Conservation (phyloP, 1,284 basidiomycete genomes). For the Schizophyllum amplum region DNA sequence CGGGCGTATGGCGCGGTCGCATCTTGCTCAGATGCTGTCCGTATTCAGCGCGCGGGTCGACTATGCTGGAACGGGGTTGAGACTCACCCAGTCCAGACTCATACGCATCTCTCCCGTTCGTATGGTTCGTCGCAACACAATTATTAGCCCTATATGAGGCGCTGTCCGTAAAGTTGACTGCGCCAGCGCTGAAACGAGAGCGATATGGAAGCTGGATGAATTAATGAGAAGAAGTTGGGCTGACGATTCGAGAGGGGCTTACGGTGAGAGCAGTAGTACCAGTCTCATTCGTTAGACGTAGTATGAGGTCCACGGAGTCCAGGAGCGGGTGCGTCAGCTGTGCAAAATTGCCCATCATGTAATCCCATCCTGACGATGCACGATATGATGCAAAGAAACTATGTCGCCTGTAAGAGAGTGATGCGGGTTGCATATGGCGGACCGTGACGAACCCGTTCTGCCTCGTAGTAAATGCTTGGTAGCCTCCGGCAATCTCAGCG, state of each 20-base stretch:
- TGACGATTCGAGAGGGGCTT: neutral
- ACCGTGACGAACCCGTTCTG: slow-evolving; percentile 32
- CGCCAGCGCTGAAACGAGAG: slow-evolving; percentile 37
- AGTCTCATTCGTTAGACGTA: slow-evolving; percentile 33
- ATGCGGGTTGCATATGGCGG: neutral
- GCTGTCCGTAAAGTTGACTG: slow-evolving; percentile 40
- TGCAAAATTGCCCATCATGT: slow-evolving; percentile 56
- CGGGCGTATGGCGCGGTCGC: slow-evolving; percentile 21
- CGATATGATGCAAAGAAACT: slow-evolving; percentile 38
- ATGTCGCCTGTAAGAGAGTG: neutral
- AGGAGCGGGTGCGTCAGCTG: slow-evolving; percentile 45
- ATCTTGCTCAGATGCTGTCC: slow-evolving; percentile 1
- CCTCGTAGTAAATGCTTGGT: slow-evolving; percentile 41
- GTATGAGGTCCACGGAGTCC: slow-evolving; percentile 40
- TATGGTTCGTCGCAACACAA: slow-evolving; percentile 39
- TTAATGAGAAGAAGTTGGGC: slow-evolving; percentile 1
- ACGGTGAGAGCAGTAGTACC: slow-evolving; percentile 37
- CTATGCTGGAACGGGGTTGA: slow-evolving; percentile 5
- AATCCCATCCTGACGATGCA: slow-evolving; percentile 38
- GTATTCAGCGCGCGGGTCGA: neutral
- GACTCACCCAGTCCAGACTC: slow-evolving; percentile 7
- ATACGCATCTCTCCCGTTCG: slow-evolving; percentile 44
- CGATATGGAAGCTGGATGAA: slow-evolving; percentile 46
- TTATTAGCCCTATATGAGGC: slow-evolving; percentile 44
- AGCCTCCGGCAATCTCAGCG: slow-evolving; percentile 34